Base-by-base conservation (phyloP, 108 stramenopile species). In the Thalassiosira profunda region DNA sequence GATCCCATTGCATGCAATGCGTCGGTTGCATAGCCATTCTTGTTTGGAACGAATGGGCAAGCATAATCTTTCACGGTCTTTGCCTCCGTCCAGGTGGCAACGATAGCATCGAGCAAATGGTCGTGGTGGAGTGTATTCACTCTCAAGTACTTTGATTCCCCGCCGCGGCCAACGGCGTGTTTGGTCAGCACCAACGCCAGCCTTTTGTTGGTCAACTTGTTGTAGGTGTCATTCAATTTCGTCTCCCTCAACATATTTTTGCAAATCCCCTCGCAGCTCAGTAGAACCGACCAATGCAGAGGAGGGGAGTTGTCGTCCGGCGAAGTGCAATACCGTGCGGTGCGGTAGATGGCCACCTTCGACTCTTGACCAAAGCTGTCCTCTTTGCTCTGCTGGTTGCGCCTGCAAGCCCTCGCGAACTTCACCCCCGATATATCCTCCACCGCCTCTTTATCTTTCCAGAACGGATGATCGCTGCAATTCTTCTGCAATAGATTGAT, bases 281-380 rank as follows among this genome's bases (percentile, higher is more conserved):
- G 10, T n/a, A 40, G 51, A 37, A 12, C 4, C 17, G 52, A 40
- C 63, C 63, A 63, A 31, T 63, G 63, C 4, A 29, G 52, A 29
- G 26, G 9, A 10, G 20, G 14, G 26, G 21, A 12, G 23, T 26
- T 18, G 11, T 20, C 21, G 33, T 43, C 40, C 5, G 20, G 20
- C n/a, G n/a, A n/a, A 54, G 5, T 30, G 2, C 64, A 49, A 28
- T 66, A 17, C 17, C 64, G n/a, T 54, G 49, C 49, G 4, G 17
- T 28, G 5, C 33, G 49, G 28, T 66, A 66, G 23, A 66, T 14
- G 2, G 40, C 64, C 52, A 66, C 28, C 31, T 54, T 66, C 3
- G 64, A 54, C 25, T 66, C 64, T 21, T 52, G 49, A 5, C 64
- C 64, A 41, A 66, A 66, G 6, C 36, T 66, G 43, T 66, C 31